Evolutionary conservation across 2,329 filamentous ascomycete species (phyloP).

Genomic region (Gnomoniopsis sp.): DNA sequence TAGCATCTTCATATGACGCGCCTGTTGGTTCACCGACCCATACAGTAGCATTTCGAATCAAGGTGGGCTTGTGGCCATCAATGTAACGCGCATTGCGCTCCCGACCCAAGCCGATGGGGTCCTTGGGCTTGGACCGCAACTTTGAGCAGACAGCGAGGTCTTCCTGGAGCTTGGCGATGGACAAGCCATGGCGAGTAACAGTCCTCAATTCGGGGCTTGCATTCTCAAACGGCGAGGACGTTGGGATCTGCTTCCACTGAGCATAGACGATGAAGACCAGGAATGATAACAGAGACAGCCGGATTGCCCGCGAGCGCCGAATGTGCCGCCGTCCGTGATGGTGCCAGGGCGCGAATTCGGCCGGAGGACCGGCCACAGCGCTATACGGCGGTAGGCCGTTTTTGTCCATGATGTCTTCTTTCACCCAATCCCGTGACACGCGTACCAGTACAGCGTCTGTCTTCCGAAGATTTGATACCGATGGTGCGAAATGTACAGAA

Average conservation of each 20-base stretch:
- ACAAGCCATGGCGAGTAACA: constrained; percentile 36
- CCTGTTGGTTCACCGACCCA: constrained; percentile 61
- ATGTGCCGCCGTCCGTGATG: constrained; percentile 27
- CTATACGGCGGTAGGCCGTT: constrained; percentile 43
- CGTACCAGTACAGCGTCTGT: not conserved
- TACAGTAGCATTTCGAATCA: constrained; percentile 64
- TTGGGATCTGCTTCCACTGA: constrained; percentile 38
- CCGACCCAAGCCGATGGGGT: constrained; percentile 54
- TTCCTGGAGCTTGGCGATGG: constrained; percentile 47
- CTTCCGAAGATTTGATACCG: not conserved
- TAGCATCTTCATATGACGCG: constrained; percentile 50
- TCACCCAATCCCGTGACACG: not conserved
- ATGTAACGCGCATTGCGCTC: constrained; percentile 59
- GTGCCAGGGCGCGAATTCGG: constrained; percentile 13
- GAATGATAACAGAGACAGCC: constrained; percentile 41
- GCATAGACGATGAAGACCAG: constrained; percentile 47
- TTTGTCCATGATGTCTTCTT: constrained; percentile 23
- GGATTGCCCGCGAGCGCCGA: constrained; percentile 42
- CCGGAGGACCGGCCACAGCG: constrained; percentile 27
- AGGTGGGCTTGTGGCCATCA: constrained; percentile 54
- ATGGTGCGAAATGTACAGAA: not conserved
- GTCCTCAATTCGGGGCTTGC: not conserved
- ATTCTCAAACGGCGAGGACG: constrained; percentile 1
- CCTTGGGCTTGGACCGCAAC: constrained; percentile 51
- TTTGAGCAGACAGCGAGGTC: constrained; percentile 55